Conservation (phyloP, 345 rosid species). For the Moricandia moricandioides region DNA sequence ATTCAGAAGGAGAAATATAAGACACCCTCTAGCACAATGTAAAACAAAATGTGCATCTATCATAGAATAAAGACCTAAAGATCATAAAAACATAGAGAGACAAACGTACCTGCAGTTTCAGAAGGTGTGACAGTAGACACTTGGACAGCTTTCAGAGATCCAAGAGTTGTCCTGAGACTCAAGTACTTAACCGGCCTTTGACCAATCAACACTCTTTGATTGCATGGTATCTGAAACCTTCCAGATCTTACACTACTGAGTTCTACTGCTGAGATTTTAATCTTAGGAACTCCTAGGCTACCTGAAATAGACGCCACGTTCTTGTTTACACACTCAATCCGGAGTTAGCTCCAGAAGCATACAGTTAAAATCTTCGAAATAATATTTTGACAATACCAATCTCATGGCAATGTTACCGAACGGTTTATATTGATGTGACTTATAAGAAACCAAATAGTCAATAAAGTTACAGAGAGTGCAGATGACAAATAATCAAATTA, state of each 20-base stretch:
- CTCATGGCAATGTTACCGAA: neutral
- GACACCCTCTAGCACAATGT: conserved; percentile 5
- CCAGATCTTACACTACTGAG: conserved; percentile 26
- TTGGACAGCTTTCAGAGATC: conserved; percentile 28
- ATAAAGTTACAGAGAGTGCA: conserved; percentile 7
- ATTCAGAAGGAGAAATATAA: neutral
- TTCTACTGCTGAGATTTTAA: conserved; percentile 28
- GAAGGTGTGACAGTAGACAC: conserved; percentile 23
- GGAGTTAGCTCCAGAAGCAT: neutral
- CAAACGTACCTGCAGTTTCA: conserved; percentile 25
- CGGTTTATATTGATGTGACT: neutral
- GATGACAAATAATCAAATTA: neutral
- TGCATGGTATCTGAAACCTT: conserved; percentile 15
- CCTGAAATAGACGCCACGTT: conserved; percentile 14
- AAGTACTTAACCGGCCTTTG: conserved; percentile 18
- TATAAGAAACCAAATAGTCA: neutral
- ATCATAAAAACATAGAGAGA: conserved; percentile 1
- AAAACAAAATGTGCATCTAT: neutral
- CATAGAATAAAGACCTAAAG: neutral
- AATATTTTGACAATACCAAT: neutral
- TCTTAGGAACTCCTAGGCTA: conserved; percentile 41
- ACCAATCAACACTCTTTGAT: conserved; percentile 18
- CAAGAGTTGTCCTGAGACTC: conserved; percentile 22
- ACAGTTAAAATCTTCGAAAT: neutral
- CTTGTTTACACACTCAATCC: neutral